phyloP scores from a whole-genome alignment of 768 basidiomycete species.

The Termitomyces sp. region DNA sequence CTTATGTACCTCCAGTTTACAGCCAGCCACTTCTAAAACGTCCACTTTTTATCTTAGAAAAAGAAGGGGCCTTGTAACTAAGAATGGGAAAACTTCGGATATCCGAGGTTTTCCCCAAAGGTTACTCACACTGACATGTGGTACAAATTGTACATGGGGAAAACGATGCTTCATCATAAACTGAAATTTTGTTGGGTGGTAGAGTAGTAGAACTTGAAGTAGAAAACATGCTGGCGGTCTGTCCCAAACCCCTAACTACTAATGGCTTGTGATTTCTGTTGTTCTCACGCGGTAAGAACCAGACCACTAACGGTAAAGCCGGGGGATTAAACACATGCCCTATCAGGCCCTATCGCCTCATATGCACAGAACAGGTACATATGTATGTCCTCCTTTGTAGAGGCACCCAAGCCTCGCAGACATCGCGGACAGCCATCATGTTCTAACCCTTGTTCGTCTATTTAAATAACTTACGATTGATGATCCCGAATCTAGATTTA shows the following conservation, averaged over 20 bases:
- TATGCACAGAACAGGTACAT: no score
- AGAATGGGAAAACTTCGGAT: constrained; percentile 26
- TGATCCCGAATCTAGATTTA: constrained; percentile 14
- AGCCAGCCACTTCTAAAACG: not conserved
- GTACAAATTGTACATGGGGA: no score
- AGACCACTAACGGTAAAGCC: not conserved
- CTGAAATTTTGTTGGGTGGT: no score
- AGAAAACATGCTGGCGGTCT: not conserved
- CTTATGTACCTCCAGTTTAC: not conserved
- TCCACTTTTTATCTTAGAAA: not conserved
- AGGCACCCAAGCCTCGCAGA: not conserved
- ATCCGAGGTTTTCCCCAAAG: constrained; percentile 23
- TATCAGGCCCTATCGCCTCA: not conserved
- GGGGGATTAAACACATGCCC: not conserved
- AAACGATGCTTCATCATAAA: no score
- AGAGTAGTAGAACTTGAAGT: not conserved
- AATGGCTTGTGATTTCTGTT: not conserved
- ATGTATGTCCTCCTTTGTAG: no score
- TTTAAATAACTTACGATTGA: constrained; percentile 10
- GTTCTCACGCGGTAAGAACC: not conserved
- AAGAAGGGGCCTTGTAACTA: not conserved
- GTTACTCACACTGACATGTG: not conserved
- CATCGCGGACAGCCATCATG: not conserved
- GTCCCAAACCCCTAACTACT: not conserved
- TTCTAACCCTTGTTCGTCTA: constrained; percentile 9